Evolutionary conservation across 108 stramenopile genomes (phyloP).

Genomic region (Nannochloropsis gaditana): DNA sequence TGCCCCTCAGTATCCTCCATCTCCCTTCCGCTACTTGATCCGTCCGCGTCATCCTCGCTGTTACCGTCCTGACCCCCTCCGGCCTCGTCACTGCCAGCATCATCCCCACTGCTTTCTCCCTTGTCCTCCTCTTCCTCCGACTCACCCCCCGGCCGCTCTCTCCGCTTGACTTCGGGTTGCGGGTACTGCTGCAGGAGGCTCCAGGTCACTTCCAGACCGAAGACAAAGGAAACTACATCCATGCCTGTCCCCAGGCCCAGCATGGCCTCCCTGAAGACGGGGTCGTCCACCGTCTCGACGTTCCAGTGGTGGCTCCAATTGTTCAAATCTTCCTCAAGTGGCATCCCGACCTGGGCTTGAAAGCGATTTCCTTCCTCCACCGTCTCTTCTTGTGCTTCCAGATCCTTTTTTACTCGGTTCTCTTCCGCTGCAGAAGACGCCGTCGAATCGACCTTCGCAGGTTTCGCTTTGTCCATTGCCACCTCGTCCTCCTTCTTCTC

Average conservation of each 20-base stretch:
- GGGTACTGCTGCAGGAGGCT: slow-evolving; percentile 74
- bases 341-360: slow-evolving; percentile 64
- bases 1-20: not conserved
- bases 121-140: slow-evolving; percentile 9
- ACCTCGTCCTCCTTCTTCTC: slow-evolving; percentile 20
- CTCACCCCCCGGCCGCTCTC: not conserved
- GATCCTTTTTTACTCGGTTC: not conserved
- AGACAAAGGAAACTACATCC: slow-evolving; percentile 75
- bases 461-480: not conserved
- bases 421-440: not conserved
- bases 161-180: slow-evolving; percentile 73
- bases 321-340: slow-evolving; percentile 88
- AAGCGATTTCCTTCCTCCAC: slow-evolving; percentile 39
- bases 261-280: slow-evolving; percentile 63
- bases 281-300: slow-evolving; percentile 84
- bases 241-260: not conserved
- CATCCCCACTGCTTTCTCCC: slow-evolving; percentile 2
- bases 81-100: slow-evolving; percentile 22
- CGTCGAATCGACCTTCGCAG: too few species aligned
- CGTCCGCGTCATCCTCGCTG: slow-evolving; percentile 21
- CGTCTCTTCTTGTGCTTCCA: slow-evolving; percentile 13
- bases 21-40: not conserved
- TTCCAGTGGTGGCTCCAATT: slow-evolving; percentile 79
- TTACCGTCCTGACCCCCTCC: slow-evolving; percentile 28
- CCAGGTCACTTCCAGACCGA: slow-evolving; percentile 90